Conservation (phyloP, 129 eudicot genomes). For the Flaveria linearis region DNA sequence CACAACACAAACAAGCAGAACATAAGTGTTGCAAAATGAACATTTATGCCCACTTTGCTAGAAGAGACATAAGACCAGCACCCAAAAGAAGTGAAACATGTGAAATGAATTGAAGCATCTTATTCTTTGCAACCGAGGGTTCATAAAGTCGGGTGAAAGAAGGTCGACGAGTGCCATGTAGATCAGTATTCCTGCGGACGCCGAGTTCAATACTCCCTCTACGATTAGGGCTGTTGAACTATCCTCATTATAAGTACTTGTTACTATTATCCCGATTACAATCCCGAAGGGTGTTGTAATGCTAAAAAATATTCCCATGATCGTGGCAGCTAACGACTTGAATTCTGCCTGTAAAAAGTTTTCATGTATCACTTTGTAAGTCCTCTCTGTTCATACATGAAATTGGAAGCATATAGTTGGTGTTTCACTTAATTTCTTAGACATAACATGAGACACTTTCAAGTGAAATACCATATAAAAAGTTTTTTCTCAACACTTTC, state of each 20-base stretch:
- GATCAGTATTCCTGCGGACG: conserved; percentile 51
- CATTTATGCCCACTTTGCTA: conserved; percentile 50
- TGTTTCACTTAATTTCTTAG: too few species aligned
- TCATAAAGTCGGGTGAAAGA: conserved; percentile 54
- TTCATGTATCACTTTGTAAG: background rate
- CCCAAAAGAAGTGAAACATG: conserved; percentile 47
- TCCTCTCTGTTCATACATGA: too few species aligned
- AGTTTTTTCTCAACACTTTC: too few species aligned
- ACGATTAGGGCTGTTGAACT: conserved; percentile 44
- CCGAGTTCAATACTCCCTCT: conserved; percentile 45
- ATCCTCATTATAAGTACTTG: conserved; percentile 36
- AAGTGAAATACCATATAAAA: too few species aligned
- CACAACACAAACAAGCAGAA: background rate
- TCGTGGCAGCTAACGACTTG: conserved; percentile 27
- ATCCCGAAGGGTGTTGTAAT: conserved; percentile 53
- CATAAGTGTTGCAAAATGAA: background rate
- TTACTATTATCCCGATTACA: conserved; percentile 39
- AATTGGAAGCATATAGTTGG: background rate
- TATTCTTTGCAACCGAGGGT: conserved; percentile 40
- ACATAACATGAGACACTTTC: too few species aligned
- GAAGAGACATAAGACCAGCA: conserved; percentile 48
- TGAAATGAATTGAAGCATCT: conserved; percentile 39
- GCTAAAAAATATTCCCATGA: conserved; percentile 45
- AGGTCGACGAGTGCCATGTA: conserved; percentile 61
- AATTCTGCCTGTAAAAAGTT: conserved; percentile 39